These are phyloP conservation scores for Suillus ampliporus DNA, from an alignment of 768 basidiomycete genomes.

Conservation along the genomic window DNA sequence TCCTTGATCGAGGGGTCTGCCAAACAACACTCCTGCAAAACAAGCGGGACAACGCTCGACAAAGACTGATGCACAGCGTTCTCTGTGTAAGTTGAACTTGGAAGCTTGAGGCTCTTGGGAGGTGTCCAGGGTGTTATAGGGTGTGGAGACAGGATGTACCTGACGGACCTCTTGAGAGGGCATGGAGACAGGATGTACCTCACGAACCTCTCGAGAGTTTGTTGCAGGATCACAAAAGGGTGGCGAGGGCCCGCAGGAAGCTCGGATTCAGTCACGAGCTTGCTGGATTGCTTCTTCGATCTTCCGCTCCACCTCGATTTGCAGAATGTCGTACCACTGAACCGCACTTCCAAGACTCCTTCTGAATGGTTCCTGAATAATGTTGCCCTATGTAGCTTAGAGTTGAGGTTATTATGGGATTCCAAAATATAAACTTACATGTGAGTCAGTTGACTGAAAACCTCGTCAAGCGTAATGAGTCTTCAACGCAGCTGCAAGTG, in stretches of 20 bases:
- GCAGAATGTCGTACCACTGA: slow-evolving; percentile 36
- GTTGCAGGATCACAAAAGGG: too few species aligned
- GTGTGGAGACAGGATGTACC: too few species aligned
- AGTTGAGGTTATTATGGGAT: slow-evolving; percentile 16
- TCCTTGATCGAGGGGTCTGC: neutral
- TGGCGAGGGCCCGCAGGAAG: too few species aligned
- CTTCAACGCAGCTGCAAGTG: neutral
- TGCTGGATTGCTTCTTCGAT: too few species aligned
- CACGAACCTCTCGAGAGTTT: neutral
- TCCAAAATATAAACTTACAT: slow-evolving; percentile 14
- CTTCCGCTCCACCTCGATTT: neutral
- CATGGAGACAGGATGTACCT: too few species aligned
- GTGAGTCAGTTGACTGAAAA: slow-evolving; percentile 6
- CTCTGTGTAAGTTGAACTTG: too few species aligned
- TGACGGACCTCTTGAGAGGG: too few species aligned
- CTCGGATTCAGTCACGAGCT: too few species aligned
- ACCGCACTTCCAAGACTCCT: slow-evolving; percentile 28
- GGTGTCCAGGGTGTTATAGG: too few species aligned
- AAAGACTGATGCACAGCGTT: neutral
- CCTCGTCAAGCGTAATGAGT: slow-evolving; percentile 21
- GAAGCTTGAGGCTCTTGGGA: too few species aligned
- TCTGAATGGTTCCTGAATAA: slow-evolving; percentile 37
- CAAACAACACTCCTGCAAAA: neutral
- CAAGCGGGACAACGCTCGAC: neutral
- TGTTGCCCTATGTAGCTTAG: slow-evolving; percentile 26